A percentile compares a stretch with the other conserved stretches of the same genome.
These are phyloP conservation scores for Tolypocladium ophioglossoides DNA, from an alignment of 2,329 filamentous ascomycete genomes.

Conservation along the genomic window DNA sequence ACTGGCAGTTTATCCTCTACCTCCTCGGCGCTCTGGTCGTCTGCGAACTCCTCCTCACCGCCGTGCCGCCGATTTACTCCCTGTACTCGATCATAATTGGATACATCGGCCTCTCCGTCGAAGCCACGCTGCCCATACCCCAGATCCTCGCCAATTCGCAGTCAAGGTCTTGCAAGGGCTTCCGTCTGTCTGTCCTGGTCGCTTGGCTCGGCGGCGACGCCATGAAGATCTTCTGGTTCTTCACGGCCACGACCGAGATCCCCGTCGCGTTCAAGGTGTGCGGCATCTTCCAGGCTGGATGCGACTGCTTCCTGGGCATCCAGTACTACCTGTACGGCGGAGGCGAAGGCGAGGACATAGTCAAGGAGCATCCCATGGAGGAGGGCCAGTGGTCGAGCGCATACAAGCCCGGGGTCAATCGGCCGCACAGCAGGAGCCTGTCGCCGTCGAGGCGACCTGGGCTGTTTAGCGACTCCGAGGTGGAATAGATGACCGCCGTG, in stretches of 20 bases:
- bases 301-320: constrained; percentile 62
- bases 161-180: constrained; percentile 62
- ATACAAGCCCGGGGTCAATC: constrained; percentile 17
- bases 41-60: constrained; percentile 57
- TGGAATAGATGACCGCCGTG: constrained; percentile 11
- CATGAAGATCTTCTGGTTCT: constrained; percentile 86
- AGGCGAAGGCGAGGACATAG: constrained; percentile 31
- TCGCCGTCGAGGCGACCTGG: constrained; percentile 29
- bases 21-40: constrained; percentile 50
- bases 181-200: constrained; percentile 62
- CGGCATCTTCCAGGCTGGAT: constrained; percentile 69
- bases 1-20: constrained; percentile 70
- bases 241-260: constrained; percentile 58
- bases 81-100: constrained; percentile 60
- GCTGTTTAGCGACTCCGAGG: constrained; percentile 23
- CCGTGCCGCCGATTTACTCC: constrained; percentile 45
- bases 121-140: constrained; percentile 72
- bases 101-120: constrained; percentile 64
- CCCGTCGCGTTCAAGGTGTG: constrained; percentile 74
- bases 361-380: constrained; percentile 28
- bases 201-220: constrained; percentile 73
- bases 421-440: constrained; percentile 22
- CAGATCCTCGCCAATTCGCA: constrained; percentile 65
- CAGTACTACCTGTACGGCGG: constrained; percentile 65
- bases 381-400: constrained; percentile 19